phyloP scores from a whole-genome alignment of 495 filamentous ascomycete genomes.

The Melanomma pulvis-pyrius region DNA sequence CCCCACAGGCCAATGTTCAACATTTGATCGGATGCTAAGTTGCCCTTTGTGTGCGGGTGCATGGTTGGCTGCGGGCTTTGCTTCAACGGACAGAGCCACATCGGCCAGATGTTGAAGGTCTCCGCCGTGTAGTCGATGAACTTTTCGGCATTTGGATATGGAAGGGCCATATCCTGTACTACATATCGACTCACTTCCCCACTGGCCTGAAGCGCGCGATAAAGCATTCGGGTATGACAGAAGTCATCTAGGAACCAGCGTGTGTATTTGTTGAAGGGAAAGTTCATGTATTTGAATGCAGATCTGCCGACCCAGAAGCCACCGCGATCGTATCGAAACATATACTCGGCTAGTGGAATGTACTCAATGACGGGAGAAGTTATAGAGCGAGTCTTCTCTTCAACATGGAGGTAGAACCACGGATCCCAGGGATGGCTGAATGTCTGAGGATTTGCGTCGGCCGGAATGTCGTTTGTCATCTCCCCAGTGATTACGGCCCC shows the following conservation, averaged over 20 bases:
- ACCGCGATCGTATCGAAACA: conserved; percentile 67
- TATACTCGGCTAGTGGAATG: conserved; percentile 61
- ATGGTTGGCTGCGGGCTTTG: conserved; percentile 47
- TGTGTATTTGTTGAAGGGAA: conserved; percentile 59
- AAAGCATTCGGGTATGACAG: conserved; percentile 66
- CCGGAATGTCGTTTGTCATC: conserved; percentile 47
- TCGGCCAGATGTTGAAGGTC: conserved; percentile 55
- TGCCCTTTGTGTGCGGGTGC: conserved; percentile 22
- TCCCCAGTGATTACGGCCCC: conserved; percentile 59
- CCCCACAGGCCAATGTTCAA: conserved; percentile 65
- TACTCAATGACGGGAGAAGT: conserved; percentile 45
- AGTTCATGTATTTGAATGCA: conserved; percentile 58
- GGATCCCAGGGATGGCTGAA: conserved; percentile 58
- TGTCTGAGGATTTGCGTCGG: conserved; percentile 41
- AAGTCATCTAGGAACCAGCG: conserved; percentile 64
- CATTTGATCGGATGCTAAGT: conserved; percentile 41
- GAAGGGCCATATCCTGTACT: conserved; percentile 62
- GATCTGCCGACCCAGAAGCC: conserved; percentile 61
- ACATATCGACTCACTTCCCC: conserved; percentile 52
- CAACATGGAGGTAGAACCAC: conserved; percentile 63
- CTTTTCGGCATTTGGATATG: conserved; percentile 48
- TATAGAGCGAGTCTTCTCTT: conserved; percentile 33
- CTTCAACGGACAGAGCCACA: conserved; percentile 63
- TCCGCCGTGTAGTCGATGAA: conserved; percentile 55
- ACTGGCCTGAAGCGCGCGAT: conserved; percentile 59